Conservation (phyloP, 331 rosid species). For the Acacia pycnantha region DNA sequence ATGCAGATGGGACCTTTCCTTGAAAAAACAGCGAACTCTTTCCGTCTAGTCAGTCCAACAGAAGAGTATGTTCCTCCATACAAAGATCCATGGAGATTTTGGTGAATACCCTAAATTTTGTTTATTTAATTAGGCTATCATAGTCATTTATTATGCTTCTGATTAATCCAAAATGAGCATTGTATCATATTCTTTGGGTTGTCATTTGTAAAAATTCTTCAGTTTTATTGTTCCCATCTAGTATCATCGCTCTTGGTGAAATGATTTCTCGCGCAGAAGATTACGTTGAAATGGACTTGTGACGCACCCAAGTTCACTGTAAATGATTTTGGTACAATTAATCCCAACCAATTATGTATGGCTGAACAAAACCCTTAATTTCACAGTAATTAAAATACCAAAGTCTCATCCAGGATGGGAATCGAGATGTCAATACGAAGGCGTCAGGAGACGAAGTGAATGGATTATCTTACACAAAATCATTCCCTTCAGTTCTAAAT, state of each 20-base stretch:
- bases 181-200: background rate
- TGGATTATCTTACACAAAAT: background rate
- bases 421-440: background rate
- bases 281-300: background rate
- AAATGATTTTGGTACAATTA: background rate
- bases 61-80: slow-evolving; percentile 91
- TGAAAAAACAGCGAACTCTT: slow-evolving; percentile 68
- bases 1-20: slow-evolving; percentile 84
- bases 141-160: background rate
- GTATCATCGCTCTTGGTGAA: background rate
- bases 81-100: slow-evolving; percentile 99
- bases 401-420: background rate
- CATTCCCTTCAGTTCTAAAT: no score
- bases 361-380: background rate
- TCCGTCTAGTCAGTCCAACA: slow-evolving; percentile 76
- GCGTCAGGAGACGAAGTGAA: background rate
- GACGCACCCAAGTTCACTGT: background rate
- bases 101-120: slow-evolving; percentile 50
- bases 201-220: background rate
- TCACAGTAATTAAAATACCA: background rate
- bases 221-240: background rate
- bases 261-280: background rate
- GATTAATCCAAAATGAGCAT: background rate
- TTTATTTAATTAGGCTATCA: slow-evolving; percentile 10
- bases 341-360: background rate